These are phyloP conservation scores for Metschnikowia sp. DNA, from an alignment of 805 yeast genomes.

Conservation along the genomic window DNA sequence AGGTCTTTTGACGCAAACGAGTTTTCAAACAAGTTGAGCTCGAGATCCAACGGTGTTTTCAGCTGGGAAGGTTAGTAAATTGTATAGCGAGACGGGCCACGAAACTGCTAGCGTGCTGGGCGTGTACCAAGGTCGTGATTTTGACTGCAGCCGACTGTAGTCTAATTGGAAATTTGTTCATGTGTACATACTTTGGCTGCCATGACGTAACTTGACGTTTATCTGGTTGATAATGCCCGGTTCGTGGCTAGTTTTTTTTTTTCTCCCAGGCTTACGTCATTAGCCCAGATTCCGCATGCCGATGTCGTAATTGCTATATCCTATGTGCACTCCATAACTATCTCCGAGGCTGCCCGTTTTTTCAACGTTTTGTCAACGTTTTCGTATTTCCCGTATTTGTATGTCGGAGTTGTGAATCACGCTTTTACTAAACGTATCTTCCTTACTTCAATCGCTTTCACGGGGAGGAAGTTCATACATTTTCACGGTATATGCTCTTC, in stretches of 20 bases:
- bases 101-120: no score
- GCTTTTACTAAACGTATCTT: no score
- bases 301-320: conserved; percentile 9
- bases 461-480: background rate
- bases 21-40: conserved; percentile 93
- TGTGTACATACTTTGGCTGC: conserved; percentile 22
- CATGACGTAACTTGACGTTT: conserved; percentile 13
- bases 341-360: background rate
- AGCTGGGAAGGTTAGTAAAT: conserved; percentile 20
- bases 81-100: no score
- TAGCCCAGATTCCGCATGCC: conserved; percentile 6
- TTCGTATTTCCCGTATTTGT: background rate
- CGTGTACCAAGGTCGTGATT: no score
- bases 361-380: background rate
- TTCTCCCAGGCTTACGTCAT: conserved; percentile 15
- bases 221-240: background rate
- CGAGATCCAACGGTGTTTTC: conserved; percentile 64
- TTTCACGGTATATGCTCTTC: background rate
- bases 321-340: conserved; percentile 3
- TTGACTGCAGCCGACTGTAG: no score
- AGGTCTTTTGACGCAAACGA: conserved; percentile 73
- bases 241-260: conserved; percentile 4
- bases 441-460: no score
- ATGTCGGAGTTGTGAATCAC: background rate
- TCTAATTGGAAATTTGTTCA: background rate